Evolutionary conservation across 1,139 yeast species (phyloP), one percentile per base, ranked within the genome.

Genomic region (Sugiyamaella japonica): DNA sequence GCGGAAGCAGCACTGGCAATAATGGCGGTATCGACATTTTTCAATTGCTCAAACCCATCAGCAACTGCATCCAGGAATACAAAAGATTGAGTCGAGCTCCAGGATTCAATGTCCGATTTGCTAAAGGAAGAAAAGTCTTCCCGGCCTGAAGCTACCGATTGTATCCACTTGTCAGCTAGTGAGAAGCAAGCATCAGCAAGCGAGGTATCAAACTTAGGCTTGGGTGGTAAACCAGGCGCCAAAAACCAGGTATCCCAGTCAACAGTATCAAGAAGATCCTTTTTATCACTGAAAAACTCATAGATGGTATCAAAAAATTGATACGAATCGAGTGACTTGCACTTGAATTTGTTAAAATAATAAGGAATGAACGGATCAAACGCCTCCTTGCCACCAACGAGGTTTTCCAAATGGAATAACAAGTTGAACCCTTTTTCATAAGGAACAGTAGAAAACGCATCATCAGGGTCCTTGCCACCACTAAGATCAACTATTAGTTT

Each of bases 381-480:
- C 15, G 70, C 78, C 17, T 75, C 76, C 57, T 70, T 72, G 29
- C 88, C 89, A 46, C 93, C 89, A 15, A 86, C 68, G 15, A 78
- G 73, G 53, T 76, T 78, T 71, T 90, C 97, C 53, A 90, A 76
- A 63, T 82, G 81, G 72, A 82, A 88, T 59, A 90, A 76, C 65
- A 90, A 78, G 65, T 86, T 88, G 66, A 85, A 86, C 2, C 97
- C 97, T 72, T 89, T 89, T 69, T 89, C 97, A 71, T 90, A 90
- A 1, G 97, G 97, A 42, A 89, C 96, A 5, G 86, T 78, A 37
- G 91, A 84, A 70, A 89, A 90, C 0, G 95, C 85, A 64, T 89
- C 96, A 71, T 90, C 97, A 13, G 97, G 97, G 68, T 89, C 96
- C 51, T 76, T 70, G 31, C 74, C 69, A 52, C 79, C 80, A 29